A percentile compares a stretch with the other conserved stretches of the same genome.
These are phyloP conservation scores for Elsinoe australis DNA, from an alignment of 2,329 filamentous ascomycete species.

Conservation along the genomic window DNA sequence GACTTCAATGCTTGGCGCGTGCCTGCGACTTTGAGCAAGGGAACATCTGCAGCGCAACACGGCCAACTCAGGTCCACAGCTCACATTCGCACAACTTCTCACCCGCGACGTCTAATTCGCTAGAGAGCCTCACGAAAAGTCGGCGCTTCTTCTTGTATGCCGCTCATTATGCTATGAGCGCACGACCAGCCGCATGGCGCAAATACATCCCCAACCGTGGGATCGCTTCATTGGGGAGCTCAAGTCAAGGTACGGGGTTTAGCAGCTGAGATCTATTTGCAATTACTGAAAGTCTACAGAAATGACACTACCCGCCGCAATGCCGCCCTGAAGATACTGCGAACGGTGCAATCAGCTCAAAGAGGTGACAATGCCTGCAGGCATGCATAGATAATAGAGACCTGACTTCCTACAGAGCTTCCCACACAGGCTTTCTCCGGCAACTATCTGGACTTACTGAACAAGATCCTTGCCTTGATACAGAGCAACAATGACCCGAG, in stretches of 20 bases:
- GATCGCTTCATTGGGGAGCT: constrained; percentile 17
- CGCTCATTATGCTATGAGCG: constrained; percentile 14
- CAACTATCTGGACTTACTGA: constrained; percentile 58
- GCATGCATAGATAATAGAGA: background rate
- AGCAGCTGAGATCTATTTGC: no score
- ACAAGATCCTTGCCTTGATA: constrained; percentile 63
- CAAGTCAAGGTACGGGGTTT: constrained; percentile 1
- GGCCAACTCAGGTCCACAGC: no score
- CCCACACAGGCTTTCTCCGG: constrained; percentile 68
- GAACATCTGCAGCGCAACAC: no score
- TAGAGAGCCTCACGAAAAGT: no score
- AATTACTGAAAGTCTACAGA: background rate
- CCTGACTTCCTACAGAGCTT: constrained; percentile 51
- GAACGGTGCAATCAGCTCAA: constrained; percentile 11
- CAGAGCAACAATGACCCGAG: constrained; percentile 77
- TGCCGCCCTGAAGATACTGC: constrained; percentile 14
- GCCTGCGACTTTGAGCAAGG: background rate
- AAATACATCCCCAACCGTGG: constrained; percentile 12
- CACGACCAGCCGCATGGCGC: constrained; percentile 11
- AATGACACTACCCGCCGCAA: constrained; percentile 13
- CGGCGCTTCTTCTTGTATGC: no score
- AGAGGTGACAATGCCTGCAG: background rate
- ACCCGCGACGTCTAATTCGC: no score
- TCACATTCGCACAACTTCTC: no score
- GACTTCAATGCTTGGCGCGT: background rate